These are phyloP conservation scores for Tylopilus sp. DNA, from an alignment of 768 basidiomycete species.

Conservation along the genomic window DNA sequence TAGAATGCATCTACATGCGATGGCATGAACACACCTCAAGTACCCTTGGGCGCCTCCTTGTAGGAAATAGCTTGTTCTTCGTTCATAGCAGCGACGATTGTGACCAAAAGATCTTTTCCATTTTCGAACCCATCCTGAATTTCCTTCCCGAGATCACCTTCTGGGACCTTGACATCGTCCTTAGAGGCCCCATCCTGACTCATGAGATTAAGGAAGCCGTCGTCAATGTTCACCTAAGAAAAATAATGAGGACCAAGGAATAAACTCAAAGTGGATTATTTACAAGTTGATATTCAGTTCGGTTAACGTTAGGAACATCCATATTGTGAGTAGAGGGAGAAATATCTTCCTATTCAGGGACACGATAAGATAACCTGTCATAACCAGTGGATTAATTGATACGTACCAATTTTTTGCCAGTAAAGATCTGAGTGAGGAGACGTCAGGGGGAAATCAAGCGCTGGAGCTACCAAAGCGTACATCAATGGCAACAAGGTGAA, in stretches of 20 bases:
- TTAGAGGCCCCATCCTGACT: slow-evolving; percentile 72
- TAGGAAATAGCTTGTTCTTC: slow-evolving; percentile 88
- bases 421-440: slow-evolving; percentile 77
- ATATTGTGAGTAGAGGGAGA: slow-evolving; percentile 99
- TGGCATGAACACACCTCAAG: slow-evolving; percentile 15
- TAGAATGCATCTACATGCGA: background rate
- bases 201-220: slow-evolving; percentile 96
- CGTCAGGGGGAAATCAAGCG: slow-evolving; percentile 3
- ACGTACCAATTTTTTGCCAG: slow-evolving; percentile 89
- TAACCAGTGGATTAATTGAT: background rate
- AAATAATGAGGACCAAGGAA: slow-evolving; percentile 2
- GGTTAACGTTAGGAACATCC: slow-evolving; percentile 93
- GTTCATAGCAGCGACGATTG: slow-evolving; percentile 84
- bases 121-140: slow-evolving; percentile 73
- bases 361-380: background rate
- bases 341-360: slow-evolving; percentile 73
- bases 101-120: slow-evolving; percentile 86
- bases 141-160: slow-evolving; percentile 71
- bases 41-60: slow-evolving; percentile 84
- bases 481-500: slow-evolving; percentile 95
- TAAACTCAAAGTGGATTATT: slow-evolving; percentile 18
- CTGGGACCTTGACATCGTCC: slow-evolving; percentile 94
- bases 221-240: slow-evolving; percentile 79
- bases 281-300: slow-evolving; percentile 90
- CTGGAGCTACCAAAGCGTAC: slow-evolving; percentile 47